Percentiles rank a stretch among this genome's conserved stretches.
These are phyloP conservation scores for Amauroascus verrucosus DNA, from an alignment of 2,329 filamentous ascomycete genomes.

Conservation along the genomic window DNA sequence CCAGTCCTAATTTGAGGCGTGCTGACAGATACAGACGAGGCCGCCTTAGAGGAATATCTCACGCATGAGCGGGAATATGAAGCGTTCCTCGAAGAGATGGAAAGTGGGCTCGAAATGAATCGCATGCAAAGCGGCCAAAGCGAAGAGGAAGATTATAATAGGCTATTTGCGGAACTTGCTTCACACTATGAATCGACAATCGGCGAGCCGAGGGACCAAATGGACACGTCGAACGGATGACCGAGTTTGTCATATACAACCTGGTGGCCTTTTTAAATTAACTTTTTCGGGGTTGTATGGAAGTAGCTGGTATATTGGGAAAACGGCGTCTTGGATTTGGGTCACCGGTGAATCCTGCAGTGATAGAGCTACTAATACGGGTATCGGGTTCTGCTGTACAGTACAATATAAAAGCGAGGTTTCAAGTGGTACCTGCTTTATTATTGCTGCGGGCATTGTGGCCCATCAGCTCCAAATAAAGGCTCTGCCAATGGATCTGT, in stretches of 20 bases:
- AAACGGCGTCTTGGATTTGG: neutral
- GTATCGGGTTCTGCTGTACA: conserved; percentile 13
- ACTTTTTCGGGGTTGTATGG: neutral
- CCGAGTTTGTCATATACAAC: neutral
- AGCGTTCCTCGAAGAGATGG: conserved; percentile 21
- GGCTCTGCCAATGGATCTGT: conserved; percentile 48
- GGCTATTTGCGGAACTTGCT: conserved; percentile 55
- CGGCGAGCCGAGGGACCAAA: conserved; percentile 23
- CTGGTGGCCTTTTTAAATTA: neutral
- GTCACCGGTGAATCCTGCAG: neutral
- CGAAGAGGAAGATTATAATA: conserved; percentile 53
- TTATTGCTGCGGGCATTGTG: conserved; percentile 52
- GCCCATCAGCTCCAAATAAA: conserved; percentile 63
- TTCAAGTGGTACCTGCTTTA: conserved; percentile 1
- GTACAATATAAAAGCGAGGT: too few relatives aligned
- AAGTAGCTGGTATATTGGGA: neutral
- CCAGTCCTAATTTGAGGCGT: neutral
- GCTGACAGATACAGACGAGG: conserved; percentile 17
- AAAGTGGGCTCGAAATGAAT: conserved; percentile 5
- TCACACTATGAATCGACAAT: conserved; percentile 32
- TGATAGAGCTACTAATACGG: neutral
- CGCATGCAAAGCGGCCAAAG: conserved; percentile 18
- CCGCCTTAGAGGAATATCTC: conserved; percentile 29
- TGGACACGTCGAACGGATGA: conserved; percentile 31
- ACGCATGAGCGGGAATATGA: conserved; percentile 16